These are phyloP conservation scores for Puccinia triticina DNA, from an alignment of 1,284 basidiomycete species.

Conservation along the genomic window DNA sequence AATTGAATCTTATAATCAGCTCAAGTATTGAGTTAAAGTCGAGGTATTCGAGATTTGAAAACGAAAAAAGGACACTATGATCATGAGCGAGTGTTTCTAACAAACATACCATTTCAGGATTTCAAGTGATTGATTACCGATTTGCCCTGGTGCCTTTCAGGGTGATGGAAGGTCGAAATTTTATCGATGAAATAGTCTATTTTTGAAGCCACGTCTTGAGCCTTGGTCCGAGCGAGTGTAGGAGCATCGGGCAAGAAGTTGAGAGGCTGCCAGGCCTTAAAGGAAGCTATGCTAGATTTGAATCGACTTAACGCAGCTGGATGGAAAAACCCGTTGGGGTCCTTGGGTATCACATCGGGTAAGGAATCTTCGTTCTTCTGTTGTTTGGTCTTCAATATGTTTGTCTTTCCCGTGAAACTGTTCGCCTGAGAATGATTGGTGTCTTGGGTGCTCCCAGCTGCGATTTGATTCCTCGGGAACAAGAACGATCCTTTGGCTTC, in stretches of 20 bases:
- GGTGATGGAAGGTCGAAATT: neutral
- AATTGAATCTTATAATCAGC: neutral
- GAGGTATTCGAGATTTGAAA: neutral
- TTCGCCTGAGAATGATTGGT: too few relatives aligned
- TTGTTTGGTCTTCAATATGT: neutral
- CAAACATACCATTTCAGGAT: neutral
- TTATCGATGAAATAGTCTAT: conserved; percentile 30
- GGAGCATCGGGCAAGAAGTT: conserved; percentile 17
- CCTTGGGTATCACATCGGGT: conserved; percentile 20
- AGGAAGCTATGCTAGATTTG: conserved; percentile 24
- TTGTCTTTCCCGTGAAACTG: neutral
- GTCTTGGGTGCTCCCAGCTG: neutral
- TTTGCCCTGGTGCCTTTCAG: neutral
- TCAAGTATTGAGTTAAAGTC: neutral
- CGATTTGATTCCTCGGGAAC: conserved; percentile 11
- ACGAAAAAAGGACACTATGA: neutral
- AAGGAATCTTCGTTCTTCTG: conserved; percentile 7
- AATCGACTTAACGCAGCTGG: conserved; percentile 22
- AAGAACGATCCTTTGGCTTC: conserved; percentile 2
- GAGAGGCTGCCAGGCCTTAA: conserved; percentile 12
- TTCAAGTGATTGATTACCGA: neutral
- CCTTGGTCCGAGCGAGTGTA: conserved; percentile 28
- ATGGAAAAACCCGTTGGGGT: conserved; percentile 32
- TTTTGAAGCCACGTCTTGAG: conserved; percentile 25
- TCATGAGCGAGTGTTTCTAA: neutral